Evolutionary conservation across 2,329 filamentous ascomycete genomes (phyloP).

Genomic region (Aspergillus aculeatinus): DNA sequence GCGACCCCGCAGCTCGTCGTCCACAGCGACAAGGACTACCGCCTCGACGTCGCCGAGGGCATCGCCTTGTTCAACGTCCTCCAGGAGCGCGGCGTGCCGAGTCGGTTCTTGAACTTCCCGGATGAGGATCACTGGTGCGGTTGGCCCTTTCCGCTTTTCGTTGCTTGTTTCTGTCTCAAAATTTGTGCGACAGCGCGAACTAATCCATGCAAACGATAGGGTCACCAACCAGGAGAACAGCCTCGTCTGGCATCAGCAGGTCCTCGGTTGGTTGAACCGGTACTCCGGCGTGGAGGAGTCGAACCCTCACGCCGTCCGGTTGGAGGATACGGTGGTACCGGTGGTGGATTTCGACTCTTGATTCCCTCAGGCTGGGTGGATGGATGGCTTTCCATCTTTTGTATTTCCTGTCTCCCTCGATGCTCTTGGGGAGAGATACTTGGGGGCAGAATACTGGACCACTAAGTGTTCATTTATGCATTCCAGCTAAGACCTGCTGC

Average conservation of each 20-base stretch:
- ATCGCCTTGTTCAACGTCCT: constrained; percentile 78
- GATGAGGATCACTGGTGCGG: constrained; percentile 64
- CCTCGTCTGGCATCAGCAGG: constrained; percentile 83
- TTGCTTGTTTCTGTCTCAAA: background rate
- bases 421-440: too few relatives aligned
- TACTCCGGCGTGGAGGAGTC: constrained; percentile 41
- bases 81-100: constrained; percentile 70
- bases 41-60: constrained; percentile 78
- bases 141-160: background rate
- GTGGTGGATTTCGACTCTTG: constrained; percentile 35
- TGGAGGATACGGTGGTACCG: constrained; percentile 34
- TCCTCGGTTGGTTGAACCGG: constrained; percentile 69
- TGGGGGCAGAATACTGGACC: too few relatives aligned
- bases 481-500: too few relatives aligned
- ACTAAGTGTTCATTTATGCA: too few relatives aligned
- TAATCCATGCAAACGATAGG: constrained; percentile 42
- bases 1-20: constrained; percentile 79
- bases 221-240: constrained; percentile 85
- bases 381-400: too few relatives aligned
- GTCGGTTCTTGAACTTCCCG: constrained; percentile 74
- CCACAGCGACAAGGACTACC: constrained; percentile 82
- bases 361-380: background rate
- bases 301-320: constrained; percentile 31
- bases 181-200: background rate
- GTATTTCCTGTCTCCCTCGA: too few relatives aligned